Evolutionary conservation across 805 yeast genomes (phyloP).

Genomic region (Kluyveromyces aestuarii): DNA sequence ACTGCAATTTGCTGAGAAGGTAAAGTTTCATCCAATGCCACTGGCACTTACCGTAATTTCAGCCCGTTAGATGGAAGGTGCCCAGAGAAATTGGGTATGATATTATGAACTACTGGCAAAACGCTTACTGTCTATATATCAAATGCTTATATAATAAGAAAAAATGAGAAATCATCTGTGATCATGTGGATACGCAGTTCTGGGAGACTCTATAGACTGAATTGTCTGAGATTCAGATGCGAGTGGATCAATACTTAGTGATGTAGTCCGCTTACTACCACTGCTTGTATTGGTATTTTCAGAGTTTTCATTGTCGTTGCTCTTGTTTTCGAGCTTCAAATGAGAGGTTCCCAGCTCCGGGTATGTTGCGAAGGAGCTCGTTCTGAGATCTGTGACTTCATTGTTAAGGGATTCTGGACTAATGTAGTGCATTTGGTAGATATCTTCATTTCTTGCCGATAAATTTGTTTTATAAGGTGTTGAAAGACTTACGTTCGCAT

Average conservation of each 20-base stretch:
- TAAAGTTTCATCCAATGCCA: too few species aligned
- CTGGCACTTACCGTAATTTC: too few species aligned
- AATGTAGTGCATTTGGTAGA: background rate
- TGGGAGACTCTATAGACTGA: background rate
- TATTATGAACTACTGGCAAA: background rate
- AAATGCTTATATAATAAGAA: too few species aligned
- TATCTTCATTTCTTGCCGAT: background rate
- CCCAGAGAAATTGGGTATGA: background rate
- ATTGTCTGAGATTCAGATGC: background rate
- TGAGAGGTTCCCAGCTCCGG: background rate
- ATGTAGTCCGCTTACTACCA: background rate
- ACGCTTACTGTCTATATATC: background rate
- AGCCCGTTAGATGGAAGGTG: too few species aligned
- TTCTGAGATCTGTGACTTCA: background rate
- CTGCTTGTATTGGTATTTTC: background rate
- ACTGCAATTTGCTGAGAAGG: too few species aligned
- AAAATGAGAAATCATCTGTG: background rate
- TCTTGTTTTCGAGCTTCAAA: background rate
- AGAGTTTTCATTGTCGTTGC: background rate
- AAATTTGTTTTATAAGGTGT: background rate
- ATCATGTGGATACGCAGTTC: background rate
- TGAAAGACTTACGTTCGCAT: background rate
- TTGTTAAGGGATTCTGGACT: background rate
- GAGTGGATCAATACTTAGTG: background rate
- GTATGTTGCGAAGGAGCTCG: background rate